Evolutionary conservation across 202 grass and related monocot genomes (phyloP).

Genomic region (Eragrostis tef): DNA sequence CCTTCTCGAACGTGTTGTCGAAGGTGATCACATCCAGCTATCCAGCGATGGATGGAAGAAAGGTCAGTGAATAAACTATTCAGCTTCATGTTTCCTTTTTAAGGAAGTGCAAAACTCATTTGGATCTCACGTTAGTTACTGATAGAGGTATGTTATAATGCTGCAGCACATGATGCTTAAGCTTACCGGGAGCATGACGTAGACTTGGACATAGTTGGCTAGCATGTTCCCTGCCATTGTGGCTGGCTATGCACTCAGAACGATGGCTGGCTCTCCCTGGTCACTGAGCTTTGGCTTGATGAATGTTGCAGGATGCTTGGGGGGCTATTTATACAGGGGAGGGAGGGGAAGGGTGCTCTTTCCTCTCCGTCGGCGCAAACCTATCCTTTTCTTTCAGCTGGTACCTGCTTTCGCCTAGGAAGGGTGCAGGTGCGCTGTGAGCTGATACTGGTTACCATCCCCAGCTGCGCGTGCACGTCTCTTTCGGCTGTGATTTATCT

Average conservation of each 20-base stretch:
- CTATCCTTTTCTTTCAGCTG: background rate
- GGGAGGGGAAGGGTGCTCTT: background rate
- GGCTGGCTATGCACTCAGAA: slow-evolving; percentile 11
- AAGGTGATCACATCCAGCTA: slow-evolving; percentile 68
- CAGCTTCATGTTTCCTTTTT: background rate
- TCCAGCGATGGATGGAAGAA: background rate
- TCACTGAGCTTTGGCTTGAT: slow-evolving; percentile 40
- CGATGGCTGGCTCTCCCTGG: slow-evolving; percentile 15
- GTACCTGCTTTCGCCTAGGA: background rate
- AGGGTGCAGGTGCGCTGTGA: background rate
- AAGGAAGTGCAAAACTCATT: background rate
- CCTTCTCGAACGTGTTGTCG: slow-evolving; percentile 64
- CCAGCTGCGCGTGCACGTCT: background rate
- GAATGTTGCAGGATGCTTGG: slow-evolving; percentile 31
- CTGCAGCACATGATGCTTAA: background rate
- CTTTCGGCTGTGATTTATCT: background rate
- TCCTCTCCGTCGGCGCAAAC: background rate
- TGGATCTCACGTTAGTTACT: background rate
- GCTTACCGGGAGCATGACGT: slow-evolving; percentile 91
- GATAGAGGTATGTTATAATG: background rate
- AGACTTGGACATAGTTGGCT: slow-evolving; percentile 85
- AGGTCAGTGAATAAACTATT: background rate
- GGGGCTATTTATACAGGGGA: slow-evolving; percentile 50
- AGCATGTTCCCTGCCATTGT: slow-evolving; percentile 54
- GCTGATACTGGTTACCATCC: slow-evolving; percentile 15